A percentile compares a stretch with the other conserved stretches of the same genome.
Conservation (phyloP, 176 grass and related monocot genomes). For the Lolium rigidum region DNA sequence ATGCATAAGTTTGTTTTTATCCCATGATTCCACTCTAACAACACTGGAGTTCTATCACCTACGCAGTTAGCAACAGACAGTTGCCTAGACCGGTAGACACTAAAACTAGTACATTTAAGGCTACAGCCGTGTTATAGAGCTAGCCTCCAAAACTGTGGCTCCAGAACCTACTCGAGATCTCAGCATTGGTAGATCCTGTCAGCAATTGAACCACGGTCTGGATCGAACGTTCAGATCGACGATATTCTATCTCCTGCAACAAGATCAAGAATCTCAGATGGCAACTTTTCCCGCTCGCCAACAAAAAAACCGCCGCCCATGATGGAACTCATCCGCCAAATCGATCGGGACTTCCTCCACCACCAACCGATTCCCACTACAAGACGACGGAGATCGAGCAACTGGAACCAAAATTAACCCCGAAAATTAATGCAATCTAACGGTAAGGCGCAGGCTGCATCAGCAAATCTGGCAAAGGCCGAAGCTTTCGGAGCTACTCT, state of each 20-base stretch:
- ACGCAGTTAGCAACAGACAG: constrained; percentile 25
- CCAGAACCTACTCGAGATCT: constrained; percentile 14
- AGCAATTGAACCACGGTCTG: not conserved
- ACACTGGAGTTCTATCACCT: not conserved
- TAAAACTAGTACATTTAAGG: constrained; percentile 6
- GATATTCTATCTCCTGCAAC: not conserved
- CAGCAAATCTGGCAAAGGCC: constrained; percentile 27
- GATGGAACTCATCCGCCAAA: constrained; percentile 17
- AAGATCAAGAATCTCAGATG: constrained; percentile 29
- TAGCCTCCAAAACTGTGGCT: constrained; percentile 29
- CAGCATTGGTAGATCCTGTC: not conserved
- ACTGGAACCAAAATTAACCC: constrained; percentile 22
- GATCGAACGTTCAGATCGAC: constrained; percentile 35
- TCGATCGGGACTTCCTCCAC: constrained; percentile 3
- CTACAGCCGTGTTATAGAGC: not conserved
- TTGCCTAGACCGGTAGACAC: not conserved
- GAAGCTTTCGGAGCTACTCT: constrained; percentile 13
- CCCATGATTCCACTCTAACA: not conserved
- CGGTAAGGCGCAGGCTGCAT: not conserved
- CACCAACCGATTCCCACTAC: not conserved
- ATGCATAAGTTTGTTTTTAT: not conserved
- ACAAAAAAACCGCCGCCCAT: not conserved
- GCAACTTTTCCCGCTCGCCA: constrained; percentile 15
- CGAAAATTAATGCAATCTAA: not conserved
- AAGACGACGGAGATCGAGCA: constrained; percentile 29